These are phyloP conservation scores for Candida railenensis DNA, from an alignment of 805 yeast genomes.

Conservation along the genomic window DNA sequence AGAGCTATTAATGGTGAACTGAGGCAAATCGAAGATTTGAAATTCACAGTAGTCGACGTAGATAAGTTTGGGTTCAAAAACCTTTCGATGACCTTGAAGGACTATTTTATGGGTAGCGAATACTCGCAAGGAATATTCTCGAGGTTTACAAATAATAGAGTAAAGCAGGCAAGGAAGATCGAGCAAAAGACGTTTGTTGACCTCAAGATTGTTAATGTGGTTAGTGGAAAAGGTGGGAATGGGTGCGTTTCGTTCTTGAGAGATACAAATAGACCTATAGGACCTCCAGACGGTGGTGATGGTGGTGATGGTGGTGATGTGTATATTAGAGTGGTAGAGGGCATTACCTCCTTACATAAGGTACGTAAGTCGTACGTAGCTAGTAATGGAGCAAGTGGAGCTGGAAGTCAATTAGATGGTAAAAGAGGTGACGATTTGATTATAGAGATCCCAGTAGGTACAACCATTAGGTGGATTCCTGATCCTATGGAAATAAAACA, in stretches of 20 bases:
- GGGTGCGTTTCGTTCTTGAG: slow-evolving; percentile 85
- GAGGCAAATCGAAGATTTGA: slow-evolving; percentile 5
- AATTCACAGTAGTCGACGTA: slow-evolving; percentile 17
- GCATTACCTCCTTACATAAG: slow-evolving; percentile 68
- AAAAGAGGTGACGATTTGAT: slow-evolving; percentile 74
- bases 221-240: slow-evolving; percentile 85
- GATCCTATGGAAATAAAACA: slow-evolving; percentile 54
- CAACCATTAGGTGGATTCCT: slow-evolving; percentile 82
- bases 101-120: slow-evolving; percentile 39
- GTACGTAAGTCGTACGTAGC: slow-evolving; percentile 70
- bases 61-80: slow-evolving; percentile 16
- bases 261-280: slow-evolving; percentile 79
- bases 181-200: slow-evolving; percentile 52
- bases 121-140: slow-evolving; percentile 27
- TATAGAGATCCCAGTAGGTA: slow-evolving; percentile 89
- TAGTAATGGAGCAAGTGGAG: slow-evolving; percentile 69
- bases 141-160: slow-evolving; percentile 20
- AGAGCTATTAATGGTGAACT: background rate
- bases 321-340: slow-evolving; percentile 77
- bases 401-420: slow-evolving; percentile 81
- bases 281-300: slow-evolving; percentile 99
- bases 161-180: slow-evolving; percentile 28
- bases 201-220: slow-evolving; percentile 60
- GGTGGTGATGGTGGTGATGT: slow-evolving; percentile 93
- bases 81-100: slow-evolving; percentile 25